Conservation (phyloP, 2,329 filamentous ascomycete genomes). For the Bimuria novae-zelandiae region DNA sequence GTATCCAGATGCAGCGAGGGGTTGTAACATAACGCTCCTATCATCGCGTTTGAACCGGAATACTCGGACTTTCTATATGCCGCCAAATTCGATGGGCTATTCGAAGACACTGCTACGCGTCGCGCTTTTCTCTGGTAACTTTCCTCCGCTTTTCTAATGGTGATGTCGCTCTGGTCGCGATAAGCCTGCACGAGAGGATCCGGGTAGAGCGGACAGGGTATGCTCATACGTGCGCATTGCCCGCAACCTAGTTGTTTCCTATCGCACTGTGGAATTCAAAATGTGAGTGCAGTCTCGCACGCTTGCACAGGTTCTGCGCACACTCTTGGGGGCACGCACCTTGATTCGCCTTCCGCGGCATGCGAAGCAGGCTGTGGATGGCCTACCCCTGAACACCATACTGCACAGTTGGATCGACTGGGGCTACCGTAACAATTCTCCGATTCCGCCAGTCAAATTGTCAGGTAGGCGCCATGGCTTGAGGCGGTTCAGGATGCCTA, state of each 20-base stretch:
- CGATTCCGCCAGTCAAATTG: no score
- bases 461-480: no score
- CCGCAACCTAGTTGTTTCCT: constrained; percentile 12
- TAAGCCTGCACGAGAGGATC: constrained; percentile 19
- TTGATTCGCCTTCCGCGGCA: constrained; percentile 6
- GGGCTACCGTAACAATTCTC: no score
- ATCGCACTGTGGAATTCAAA: constrained; percentile 15
- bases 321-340: constrained; percentile 2
- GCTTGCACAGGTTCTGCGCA: no score
- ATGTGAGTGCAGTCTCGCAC: background rate
- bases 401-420: background rate
- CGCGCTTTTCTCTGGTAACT: constrained; percentile 8
- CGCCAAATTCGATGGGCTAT: background rate
- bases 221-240: constrained; percentile 19
- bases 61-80: background rate
- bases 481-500: no score
- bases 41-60: background rate
- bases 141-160: constrained; percentile 14
- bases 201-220: constrained; percentile 22
- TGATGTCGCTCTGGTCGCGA: constrained; percentile 20
- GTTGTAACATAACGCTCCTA: background rate
- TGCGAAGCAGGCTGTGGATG: constrained; percentile 4
- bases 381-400: background rate
- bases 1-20: background rate
- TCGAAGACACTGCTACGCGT: background rate